phyloP scores from a whole-genome alignment of 352 stramenopile genomes.

The Aphanomyces euteiches region DNA sequence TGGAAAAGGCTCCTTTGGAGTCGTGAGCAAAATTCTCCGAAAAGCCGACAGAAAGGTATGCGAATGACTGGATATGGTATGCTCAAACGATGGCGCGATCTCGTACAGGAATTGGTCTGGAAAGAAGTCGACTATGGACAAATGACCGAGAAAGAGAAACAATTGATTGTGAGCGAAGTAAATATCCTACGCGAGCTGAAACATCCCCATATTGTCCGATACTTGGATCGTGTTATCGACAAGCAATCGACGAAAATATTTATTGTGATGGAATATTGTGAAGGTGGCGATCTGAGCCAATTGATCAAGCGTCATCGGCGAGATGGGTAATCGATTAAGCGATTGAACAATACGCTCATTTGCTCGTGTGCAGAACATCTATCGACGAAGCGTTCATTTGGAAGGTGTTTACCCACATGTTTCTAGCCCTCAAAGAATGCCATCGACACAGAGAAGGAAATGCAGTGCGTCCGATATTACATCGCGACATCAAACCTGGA shows the following conservation, averaged over 20 bases:
- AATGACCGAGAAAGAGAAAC: conserved; percentile 93
- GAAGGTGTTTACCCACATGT: conserved; percentile 91
- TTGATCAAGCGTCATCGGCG: conserved; percentile 89
- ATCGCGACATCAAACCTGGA: conserved; percentile 89
- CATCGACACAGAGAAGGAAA: conserved; percentile 84
- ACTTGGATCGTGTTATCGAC: conserved; percentile 92
- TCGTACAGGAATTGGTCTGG: conserved; percentile 84
- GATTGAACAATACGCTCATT: not conserved
- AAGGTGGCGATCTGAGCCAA: conserved; percentile 85
- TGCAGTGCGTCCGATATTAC: conserved; percentile 75
- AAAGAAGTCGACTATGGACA: conserved; percentile 91
- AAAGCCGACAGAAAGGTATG: conserved; percentile 84
- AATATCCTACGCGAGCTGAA: conserved; percentile 92
- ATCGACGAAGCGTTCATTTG: conserved; percentile 93
- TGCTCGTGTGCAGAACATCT: conserved; percentile 51
- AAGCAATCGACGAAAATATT: conserved; percentile 90
- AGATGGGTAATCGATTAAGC: conserved; percentile 52
- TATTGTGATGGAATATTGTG: conserved; percentile 94
- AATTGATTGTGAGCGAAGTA: conserved; percentile 91
- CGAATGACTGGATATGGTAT: no score
- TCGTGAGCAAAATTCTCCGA: conserved; percentile 87
- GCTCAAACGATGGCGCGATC: not conserved
- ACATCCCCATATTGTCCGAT: conserved; percentile 91
- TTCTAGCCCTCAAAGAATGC: conserved; percentile 88
- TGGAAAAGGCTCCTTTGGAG: conserved; percentile 89